Conservation (phyloP, 345 rosid genomes). For the Erodium maritimum region DNA sequence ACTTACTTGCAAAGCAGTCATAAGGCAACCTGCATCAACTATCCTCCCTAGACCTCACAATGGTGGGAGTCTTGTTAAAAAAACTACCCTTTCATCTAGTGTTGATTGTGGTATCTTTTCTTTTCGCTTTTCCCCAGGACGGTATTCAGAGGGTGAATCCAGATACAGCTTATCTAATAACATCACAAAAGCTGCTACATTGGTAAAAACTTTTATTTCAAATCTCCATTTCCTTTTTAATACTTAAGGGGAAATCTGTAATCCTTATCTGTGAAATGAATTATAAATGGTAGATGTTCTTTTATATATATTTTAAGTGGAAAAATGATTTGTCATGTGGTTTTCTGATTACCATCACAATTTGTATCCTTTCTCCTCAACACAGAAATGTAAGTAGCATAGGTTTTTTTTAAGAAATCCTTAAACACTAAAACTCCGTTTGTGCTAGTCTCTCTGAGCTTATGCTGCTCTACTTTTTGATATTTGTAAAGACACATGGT, state of each 20-base stretch:
- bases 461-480: background rate
- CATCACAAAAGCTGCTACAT: constrained; percentile 19
- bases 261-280: background rate
- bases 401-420: background rate
- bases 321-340: background rate
- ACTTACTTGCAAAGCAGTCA: no score
- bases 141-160: constrained; percentile 49
- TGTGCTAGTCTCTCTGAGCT: background rate
- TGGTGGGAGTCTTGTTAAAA: no score
- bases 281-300: no score
- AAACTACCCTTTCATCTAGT: background rate
- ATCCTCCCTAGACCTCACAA: no score
- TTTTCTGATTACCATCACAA: background rate
- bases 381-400: background rate
- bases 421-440: background rate
- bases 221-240: background rate
- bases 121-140: constrained; percentile 22
- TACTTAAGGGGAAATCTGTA: background rate
- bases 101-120: background rate
- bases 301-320: background rate
- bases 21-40: no score
- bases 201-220: constrained; percentile 16
- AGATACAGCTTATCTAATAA: constrained; percentile 30
- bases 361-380: background rate
- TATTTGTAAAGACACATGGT: background rate